A percentile compares a stretch with the other conserved stretches of the same genome.
phyloP scores from a whole-genome alignment of 1,284 basidiomycete species.

The Apiotrichum akiyoshidainum region DNA sequence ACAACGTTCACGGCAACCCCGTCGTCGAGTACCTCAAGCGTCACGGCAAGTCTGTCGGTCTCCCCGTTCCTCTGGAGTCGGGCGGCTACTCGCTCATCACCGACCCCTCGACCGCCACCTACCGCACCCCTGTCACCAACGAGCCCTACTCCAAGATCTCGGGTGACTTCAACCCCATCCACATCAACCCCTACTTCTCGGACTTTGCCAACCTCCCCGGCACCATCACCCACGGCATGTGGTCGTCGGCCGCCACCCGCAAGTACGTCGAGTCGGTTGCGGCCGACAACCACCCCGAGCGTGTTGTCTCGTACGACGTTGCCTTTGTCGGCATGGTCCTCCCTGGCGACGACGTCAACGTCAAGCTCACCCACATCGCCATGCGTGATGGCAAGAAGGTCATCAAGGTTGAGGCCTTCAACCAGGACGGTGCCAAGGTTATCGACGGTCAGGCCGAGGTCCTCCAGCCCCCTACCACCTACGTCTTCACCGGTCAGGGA shows the following conservation, averaged over 20 bases:
- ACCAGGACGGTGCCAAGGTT: slow-evolving; percentile 83
- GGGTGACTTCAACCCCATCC: slow-evolving; percentile 91
- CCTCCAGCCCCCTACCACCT: slow-evolving; percentile 85
- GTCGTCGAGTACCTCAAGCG: slow-evolving; percentile 90
- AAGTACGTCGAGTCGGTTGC: slow-evolving; percentile 90
- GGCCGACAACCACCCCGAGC: slow-evolving; percentile 85
- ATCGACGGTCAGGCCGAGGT: slow-evolving; percentile 90
- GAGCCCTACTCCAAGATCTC: slow-evolving; percentile 92
- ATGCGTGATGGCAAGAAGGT: slow-evolving; percentile 93
- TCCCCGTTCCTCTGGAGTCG: slow-evolving; percentile 71
- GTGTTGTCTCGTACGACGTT: slow-evolving; percentile 87
- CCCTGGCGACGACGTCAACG: slow-evolving; percentile 83
- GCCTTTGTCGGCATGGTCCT: slow-evolving; percentile 95
- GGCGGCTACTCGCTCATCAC: slow-evolving; percentile 79
- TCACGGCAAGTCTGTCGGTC: slow-evolving; percentile 74
- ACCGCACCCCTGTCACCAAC: slow-evolving; percentile 79
- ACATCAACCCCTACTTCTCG: slow-evolving; percentile 97
- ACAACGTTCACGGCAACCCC: slow-evolving; percentile 86
- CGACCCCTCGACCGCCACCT: slow-evolving; percentile 57
- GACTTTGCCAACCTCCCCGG: slow-evolving; percentile 89
- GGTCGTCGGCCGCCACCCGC: slow-evolving; percentile 91
- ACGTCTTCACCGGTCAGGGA: slow-evolving; percentile 98
- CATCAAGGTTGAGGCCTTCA: slow-evolving; percentile 83
- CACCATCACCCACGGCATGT: slow-evolving; percentile 97
- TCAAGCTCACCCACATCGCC: slow-evolving; percentile 82